phyloP scores from a whole-genome alignment of 106 monocot species.

The Acanthochlamys bracteata region DNA sequence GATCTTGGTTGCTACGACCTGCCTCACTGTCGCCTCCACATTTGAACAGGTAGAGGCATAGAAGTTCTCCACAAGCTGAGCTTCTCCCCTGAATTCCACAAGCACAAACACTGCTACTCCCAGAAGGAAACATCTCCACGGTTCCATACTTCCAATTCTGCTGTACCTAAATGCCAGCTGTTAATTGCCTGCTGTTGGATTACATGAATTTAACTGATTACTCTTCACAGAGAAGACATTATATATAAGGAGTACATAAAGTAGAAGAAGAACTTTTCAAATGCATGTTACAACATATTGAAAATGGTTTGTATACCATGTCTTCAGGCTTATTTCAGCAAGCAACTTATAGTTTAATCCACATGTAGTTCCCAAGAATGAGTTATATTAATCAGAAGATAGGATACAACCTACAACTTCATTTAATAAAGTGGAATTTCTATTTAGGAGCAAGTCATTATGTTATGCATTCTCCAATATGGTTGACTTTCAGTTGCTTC shows the following conservation, averaged over 20 bases:
- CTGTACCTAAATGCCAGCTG: neutral
- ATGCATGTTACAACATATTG: neutral
- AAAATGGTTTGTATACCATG: neutral
- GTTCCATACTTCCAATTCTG: neutral
- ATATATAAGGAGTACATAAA: neutral
- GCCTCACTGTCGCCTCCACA: conserved; percentile 43
- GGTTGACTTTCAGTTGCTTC: no score
- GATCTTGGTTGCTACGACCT: conserved; percentile 33
- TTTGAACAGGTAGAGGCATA: conserved; percentile 20
- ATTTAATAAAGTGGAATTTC: no score
- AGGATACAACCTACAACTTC: no score
- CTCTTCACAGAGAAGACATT: neutral
- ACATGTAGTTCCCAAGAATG: neutral
- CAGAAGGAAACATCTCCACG: neutral
- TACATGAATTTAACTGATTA: no score
- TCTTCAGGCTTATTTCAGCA: neutral
- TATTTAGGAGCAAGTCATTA: no score
- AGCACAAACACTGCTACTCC: neutral
- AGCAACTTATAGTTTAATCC: neutral
- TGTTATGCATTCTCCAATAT: no score
- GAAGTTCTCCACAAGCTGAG: conserved; percentile 17
- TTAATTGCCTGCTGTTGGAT: neutral
- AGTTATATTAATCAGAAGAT: neutral
- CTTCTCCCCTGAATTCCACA: neutral
- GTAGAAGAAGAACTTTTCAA: neutral